A percentile compares a stretch with the other conserved stretches of the same genome.
phyloP scores from a whole-genome alignment of 305 asterid species.

The Rubia balearica region DNA sequence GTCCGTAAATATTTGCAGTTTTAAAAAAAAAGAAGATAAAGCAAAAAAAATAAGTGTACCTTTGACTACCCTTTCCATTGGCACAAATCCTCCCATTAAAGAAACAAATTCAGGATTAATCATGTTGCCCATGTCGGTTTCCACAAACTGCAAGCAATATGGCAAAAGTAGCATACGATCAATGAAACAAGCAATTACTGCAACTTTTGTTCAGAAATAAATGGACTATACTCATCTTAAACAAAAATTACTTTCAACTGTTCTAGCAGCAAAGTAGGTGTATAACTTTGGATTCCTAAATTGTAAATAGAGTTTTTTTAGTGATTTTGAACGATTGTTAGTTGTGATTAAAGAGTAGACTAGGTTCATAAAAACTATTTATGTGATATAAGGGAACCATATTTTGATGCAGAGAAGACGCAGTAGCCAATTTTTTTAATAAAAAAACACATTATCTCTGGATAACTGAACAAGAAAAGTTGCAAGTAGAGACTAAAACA shows the following conservation, averaged over 20 bases:
- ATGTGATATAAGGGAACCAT: neutral
- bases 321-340: neutral
- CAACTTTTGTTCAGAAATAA: neutral
- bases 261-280: neutral
- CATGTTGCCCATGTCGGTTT: constrained; percentile 58
- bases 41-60: constrained; percentile 31
- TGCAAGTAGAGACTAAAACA: neutral
- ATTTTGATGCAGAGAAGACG: neutral
- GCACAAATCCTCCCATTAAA: constrained; percentile 55
- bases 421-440: neutral
- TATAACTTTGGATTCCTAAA: neutral
- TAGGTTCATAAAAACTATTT: neutral
- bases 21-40: neutral
- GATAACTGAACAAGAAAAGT: neutral
- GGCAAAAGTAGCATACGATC: neutral
- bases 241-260: neutral
- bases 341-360: neutral
- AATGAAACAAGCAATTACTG: neutral
- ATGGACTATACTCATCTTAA: neutral
- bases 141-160: constrained; percentile 51
- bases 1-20: too few relatives aligned
- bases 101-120: constrained; percentile 37
- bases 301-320: neutral
- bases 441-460: neutral
- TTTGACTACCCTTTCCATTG: constrained; percentile 77